phyloP scores from a whole-genome alignment of 2,329 filamentous ascomycete species.

The Ceratocystis cubensis region DNA sequence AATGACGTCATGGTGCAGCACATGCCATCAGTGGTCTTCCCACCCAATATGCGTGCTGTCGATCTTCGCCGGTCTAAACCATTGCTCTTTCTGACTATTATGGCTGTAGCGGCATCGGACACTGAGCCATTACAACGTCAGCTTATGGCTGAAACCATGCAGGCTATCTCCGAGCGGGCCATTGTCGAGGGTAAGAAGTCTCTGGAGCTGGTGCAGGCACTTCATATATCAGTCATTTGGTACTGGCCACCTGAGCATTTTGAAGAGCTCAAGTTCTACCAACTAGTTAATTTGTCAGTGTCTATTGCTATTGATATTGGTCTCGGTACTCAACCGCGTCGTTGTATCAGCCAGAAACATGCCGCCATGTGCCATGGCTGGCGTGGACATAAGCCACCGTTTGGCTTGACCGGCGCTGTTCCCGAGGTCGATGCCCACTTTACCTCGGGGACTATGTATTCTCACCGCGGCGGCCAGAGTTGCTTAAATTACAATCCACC shows the following conservation, averaged over 20 bases:
- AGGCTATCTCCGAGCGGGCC: constrained; percentile 59
- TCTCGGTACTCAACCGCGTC: constrained; percentile 43
- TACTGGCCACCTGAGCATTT: constrained; percentile 73
- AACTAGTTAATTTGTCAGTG: constrained; percentile 67
- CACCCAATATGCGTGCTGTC: constrained; percentile 38
- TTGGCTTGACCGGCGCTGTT: neutral
- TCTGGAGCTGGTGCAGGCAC: constrained; percentile 67
- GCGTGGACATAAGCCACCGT: neutral
- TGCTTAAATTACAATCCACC: too few species aligned
- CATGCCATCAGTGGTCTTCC: constrained; percentile 50
- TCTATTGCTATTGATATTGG: constrained; percentile 77
- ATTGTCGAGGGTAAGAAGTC: constrained; percentile 68
- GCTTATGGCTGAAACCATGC: constrained; percentile 58
- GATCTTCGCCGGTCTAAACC: constrained; percentile 49
- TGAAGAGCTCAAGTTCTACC: constrained; percentile 82
- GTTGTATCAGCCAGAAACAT: neutral
- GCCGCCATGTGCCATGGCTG: neutral
- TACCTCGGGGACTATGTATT: neutral
- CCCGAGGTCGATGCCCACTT: neutral
- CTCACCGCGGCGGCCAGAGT: neutral
- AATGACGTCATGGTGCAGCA: constrained; percentile 47
- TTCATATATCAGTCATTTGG: constrained; percentile 68
- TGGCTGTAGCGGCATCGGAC: constrained; percentile 52
- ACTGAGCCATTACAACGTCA: constrained; percentile 43
- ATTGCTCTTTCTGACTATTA: constrained; percentile 56